These are phyloP conservation scores for Suillus americanus DNA, from an alignment of 768 basidiomycete genomes.

Conservation along the genomic window DNA sequence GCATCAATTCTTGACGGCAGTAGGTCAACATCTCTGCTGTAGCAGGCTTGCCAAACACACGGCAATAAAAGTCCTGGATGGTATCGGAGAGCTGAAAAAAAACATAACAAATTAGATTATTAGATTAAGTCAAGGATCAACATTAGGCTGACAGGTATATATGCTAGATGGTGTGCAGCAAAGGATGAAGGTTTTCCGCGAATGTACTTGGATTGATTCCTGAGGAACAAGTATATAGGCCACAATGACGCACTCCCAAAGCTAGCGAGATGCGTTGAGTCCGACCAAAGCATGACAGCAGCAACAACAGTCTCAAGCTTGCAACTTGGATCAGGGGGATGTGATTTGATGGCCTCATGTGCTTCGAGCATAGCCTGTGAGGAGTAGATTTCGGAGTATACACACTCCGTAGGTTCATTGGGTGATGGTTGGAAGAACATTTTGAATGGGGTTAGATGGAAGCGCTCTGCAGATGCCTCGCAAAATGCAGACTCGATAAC, in stretches of 20 bases:
- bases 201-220: conserved; percentile 8
- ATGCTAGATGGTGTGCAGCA: conserved; percentile 22
- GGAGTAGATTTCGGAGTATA: conserved; percentile 25
- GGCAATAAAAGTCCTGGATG: conserved; percentile 12
- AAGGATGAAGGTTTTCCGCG: conserved; percentile 4
- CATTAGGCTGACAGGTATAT: conserved; percentile 13
- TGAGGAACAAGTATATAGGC: conserved; percentile 16
- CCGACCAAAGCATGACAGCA: conserved; percentile 24
- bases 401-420: conserved; percentile 10
- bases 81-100: conserved; percentile 15
- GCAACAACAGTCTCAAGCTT: conserved; percentile 18
- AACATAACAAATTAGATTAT: too few species aligned
- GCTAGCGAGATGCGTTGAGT: conserved; percentile 22
- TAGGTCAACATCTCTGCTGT: conserved; percentile 11
- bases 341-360: conserved; percentile 11
- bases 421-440: conserved; percentile 11
- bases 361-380: conserved; percentile 16
- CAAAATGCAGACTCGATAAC: conserved; percentile 25
- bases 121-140: too few species aligned
- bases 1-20: conserved; percentile 23
- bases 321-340: conserved; percentile 7
- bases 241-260: conserved; percentile 18
- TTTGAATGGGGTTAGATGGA: conserved; percentile 16
- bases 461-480: conserved; percentile 13
- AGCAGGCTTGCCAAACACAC: background rate